Base-by-base conservation (phyloP, 2,329 filamentous ascomycete genomes). In the Magnaporthiopsis poae region DNA sequence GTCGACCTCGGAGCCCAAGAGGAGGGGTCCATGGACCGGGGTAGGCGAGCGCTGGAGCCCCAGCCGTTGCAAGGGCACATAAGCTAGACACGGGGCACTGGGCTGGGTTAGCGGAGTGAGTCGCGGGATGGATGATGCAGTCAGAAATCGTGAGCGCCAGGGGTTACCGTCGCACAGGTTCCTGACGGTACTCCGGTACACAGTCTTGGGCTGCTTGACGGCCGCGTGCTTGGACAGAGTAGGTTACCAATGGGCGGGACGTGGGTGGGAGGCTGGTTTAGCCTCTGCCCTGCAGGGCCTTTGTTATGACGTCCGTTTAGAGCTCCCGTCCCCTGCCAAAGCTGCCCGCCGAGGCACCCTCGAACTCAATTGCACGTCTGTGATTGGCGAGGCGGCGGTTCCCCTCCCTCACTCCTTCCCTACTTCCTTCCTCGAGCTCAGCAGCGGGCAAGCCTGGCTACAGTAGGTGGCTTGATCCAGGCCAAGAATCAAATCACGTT, bases 381-480 rank as follows among this genome's bases (percentile, higher is more conserved):
- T 56, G 46, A 56, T 56, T 56, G 46, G 46, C 7, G 46, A 56
- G 46, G 21, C 8, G 46, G 46, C 46, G n/a, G 5, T 56, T 56
- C 46, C 46, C 18, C n/a, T 65, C 35, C 7, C 31, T 46, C 5
- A 39, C 15, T 12, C 8, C 31, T n/a, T 61, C 64, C 65, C 65
- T 67, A 33, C 59, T 66, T 66, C 35, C 56, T 66, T 56, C 21
- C 46, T 8, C 21, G 12, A 36, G 39, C 39, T 46, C 39, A 5
- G 36, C 15, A 36, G 8, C 2, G 27, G 27, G 27, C 46, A 21
- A 52, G 46, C 21, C 46, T 25, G 46, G 21, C 18, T 11, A 0
- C 46, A 21, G 46, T 52, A 35, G 33, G 7, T 8, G n/a, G 39
- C 39, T 52, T 18, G 39, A 11, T 21, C 39, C 39, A 21, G 39